A percentile compares a stretch with the other conserved stretches of the same genome.
These are phyloP conservation scores for Pachysolen tannophilus DNA, from an alignment of 805 yeast genomes.

Conservation along the genomic window DNA sequence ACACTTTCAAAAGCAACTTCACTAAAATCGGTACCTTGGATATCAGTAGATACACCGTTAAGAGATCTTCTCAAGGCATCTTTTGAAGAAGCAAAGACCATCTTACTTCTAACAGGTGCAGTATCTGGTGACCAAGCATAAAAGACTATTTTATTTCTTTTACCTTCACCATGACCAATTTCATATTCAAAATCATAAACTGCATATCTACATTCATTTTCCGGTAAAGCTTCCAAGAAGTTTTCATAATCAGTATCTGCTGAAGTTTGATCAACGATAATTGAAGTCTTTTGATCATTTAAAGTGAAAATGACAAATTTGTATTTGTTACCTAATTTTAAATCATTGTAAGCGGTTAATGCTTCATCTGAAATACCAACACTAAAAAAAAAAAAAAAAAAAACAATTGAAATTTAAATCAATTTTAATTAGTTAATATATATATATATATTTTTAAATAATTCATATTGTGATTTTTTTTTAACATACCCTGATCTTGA, in stretches of 20 bases:
- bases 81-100: constrained; percentile 98
- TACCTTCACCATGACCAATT: constrained; percentile 84
- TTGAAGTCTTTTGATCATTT: constrained; percentile 83
- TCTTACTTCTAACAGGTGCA: constrained; percentile 90
- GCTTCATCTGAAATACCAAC: constrained; percentile 85
- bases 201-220: constrained; percentile 93
- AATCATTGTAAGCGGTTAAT: constrained; percentile 87
- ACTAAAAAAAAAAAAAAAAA: constrained; percentile 26
- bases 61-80: constrained; percentile 96
- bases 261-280: constrained; percentile 81
- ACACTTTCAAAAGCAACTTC: constrained; percentile 95
- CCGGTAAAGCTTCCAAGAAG: constrained; percentile 85
- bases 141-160: constrained; percentile 70
- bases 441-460: too few species aligned
- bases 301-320: constrained; percentile 78
- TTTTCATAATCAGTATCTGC: constrained; percentile 69
- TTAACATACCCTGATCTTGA: constrained; percentile 19
- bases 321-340: constrained; percentile 86
- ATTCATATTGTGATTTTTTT: too few species aligned
- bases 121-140: constrained; percentile 97
- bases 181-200: constrained; percentile 96
- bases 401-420: too few species aligned
- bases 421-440: too few species aligned
- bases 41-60: constrained; percentile 88
- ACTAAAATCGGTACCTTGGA: constrained; percentile 96